These are phyloP conservation scores for Pouteria glomerata DNA, from an alignment of 148 eudicot genomes.

Conservation along the genomic window DNA sequence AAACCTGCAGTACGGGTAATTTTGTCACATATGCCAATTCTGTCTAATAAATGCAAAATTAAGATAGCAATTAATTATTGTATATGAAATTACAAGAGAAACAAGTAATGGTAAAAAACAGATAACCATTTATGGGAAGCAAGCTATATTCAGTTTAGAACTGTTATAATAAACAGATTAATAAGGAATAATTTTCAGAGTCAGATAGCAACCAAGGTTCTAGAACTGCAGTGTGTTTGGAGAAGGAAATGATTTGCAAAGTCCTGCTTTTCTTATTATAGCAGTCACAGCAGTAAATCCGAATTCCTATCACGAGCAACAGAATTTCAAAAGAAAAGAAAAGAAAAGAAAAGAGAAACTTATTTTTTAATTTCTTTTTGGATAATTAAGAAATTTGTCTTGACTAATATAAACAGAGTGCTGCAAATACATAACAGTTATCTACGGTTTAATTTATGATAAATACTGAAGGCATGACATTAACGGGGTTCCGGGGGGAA, in stretches of 20 bases:
- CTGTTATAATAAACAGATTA: background rate
- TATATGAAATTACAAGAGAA: background rate
- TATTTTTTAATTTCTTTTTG: too few species aligned
- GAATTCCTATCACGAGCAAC: background rate
- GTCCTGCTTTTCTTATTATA: background rate
- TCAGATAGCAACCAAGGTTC: background rate
- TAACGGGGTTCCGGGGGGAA: too few species aligned
- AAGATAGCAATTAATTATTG: background rate
- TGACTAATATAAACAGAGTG: background rate
- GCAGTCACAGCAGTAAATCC: background rate
- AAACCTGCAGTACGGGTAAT: constrained; percentile 52
- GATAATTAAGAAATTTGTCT: too few species aligned
- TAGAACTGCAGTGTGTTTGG: background rate
- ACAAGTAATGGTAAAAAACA: background rate
- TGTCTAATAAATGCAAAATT: background rate
- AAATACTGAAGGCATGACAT: too few species aligned
- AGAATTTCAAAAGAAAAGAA: background rate
- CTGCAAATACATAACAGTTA: background rate
- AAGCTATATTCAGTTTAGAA: background rate
- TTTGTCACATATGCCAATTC: constrained; percentile 1
- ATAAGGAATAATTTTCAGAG: background rate
- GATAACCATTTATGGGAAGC: background rate
- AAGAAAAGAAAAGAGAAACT: background rate
- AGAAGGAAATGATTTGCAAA: background rate
- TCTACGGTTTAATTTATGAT: background rate